A percentile compares a stretch with the other conserved stretches of the same genome.
These are phyloP conservation scores for Exophiala viscosa DNA, from an alignment of 2,329 filamentous ascomycete genomes.

Conservation along the genomic window DNA sequence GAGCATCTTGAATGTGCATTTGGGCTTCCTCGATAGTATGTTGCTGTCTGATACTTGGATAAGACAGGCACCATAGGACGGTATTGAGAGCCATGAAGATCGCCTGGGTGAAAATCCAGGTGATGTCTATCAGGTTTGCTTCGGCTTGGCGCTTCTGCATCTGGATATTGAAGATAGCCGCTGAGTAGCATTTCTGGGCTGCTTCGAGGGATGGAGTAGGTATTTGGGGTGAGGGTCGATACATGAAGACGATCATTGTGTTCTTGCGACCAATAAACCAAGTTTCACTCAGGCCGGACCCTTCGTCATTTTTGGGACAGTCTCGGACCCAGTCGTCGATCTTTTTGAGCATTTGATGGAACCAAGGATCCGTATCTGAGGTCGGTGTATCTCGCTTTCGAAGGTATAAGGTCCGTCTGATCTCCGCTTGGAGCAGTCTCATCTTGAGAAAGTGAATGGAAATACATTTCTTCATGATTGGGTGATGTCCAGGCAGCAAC, in stretches of 20 bases:
- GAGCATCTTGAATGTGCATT: conserved; percentile 65
- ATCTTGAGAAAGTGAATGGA: conserved; percentile 93
- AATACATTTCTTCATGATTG: conserved; percentile 78
- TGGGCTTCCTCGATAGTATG: conserved; percentile 74
- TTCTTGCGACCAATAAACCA: conserved; percentile 74
- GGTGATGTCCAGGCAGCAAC: conserved; percentile 64
- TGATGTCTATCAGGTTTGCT: conserved; percentile 72
- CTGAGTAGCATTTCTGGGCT: conserved; percentile 77
- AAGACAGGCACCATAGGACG: conserved; percentile 86
- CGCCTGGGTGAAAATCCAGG: conserved; percentile 87
- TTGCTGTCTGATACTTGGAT: conserved; percentile 71
- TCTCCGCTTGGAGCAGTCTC: conserved; percentile 81
- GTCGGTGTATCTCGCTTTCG: conserved; percentile 73
- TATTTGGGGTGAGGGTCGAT: conserved; percentile 86
- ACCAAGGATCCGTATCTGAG: conserved; percentile 83
- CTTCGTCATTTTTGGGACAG: conserved; percentile 67
- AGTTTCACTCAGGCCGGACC: conserved; percentile 68
- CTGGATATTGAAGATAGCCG: conserved; percentile 74
- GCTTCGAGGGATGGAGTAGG: conserved; percentile 77
- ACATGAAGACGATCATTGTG: conserved; percentile 82
- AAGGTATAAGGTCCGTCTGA: conserved; percentile 79
- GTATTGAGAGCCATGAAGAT: conserved; percentile 92
- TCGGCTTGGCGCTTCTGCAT: conserved; percentile 77
- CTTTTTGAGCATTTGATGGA: conserved; percentile 71
- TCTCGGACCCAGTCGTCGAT: conserved; percentile 74